Conservation (phyloP, 2,329 filamentous ascomycete species). For the Mollisia scopiformis region DNA sequence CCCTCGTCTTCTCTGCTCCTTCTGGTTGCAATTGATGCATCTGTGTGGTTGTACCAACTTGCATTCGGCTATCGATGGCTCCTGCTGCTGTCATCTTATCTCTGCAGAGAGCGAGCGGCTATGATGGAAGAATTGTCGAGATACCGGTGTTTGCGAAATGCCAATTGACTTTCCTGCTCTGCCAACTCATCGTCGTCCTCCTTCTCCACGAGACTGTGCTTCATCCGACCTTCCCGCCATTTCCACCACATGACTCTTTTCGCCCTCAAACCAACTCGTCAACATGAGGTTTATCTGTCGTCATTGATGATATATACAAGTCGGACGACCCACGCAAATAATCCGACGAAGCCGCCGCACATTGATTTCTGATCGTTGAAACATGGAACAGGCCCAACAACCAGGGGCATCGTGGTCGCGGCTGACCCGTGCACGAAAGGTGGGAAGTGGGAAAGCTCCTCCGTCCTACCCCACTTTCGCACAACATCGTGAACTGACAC, state of each 20-base stretch:
- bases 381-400: neutral
- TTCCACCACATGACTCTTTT: neutral
- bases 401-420: neutral
- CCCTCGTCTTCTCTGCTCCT: no score
- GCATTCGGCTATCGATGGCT: neutral
- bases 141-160: neutral
- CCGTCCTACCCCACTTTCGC: constrained; percentile 5
- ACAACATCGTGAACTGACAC: constrained; percentile 14
- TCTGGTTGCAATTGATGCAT: neutral
- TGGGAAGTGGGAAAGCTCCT: no score
- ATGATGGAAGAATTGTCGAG: neutral
- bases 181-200: neutral
- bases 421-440: neutral
- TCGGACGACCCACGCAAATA: neutral
- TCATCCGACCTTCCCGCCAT: neutral
- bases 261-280: neutral
- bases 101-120: neutral
- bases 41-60: neutral
- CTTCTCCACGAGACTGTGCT: neutral
- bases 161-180: neutral
- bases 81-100: no score
- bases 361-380: neutral
- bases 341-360: neutral
- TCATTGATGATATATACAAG: neutral
- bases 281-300: neutral